Evolutionary conservation across 73 alveolate species (phyloP), one percentile per base, ranked within the genome.

Genomic region (Stentor coeruleus): DNA sequence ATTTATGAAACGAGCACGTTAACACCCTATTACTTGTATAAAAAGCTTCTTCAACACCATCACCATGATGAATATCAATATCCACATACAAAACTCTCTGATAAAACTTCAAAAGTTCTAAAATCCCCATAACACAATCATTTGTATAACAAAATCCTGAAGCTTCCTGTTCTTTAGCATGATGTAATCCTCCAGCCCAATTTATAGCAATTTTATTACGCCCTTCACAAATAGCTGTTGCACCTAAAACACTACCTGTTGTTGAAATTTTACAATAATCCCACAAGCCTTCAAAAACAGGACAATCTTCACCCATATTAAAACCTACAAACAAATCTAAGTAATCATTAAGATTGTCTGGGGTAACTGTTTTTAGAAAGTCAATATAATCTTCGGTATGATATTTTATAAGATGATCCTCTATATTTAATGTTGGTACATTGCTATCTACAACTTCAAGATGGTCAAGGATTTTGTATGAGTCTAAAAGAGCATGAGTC

Each of bases 41-140:
- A 87, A 97, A 97, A 26, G 99, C 99, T 92, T 97, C 99, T 88
- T 97, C 99, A 2, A 97, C 99, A 31, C 99, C 99, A 94, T 97
- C 99, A 33, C 99, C 99, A 90, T 97, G 99, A 85, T 97, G 97
- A 87, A 92, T 87, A 87, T 93, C 98, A 59, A 95, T 95, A 92
- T 95, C 98, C 59, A 94, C 89, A 86, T 97, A 95, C 83, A 95
- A 88, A 33, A 94, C 99, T 83, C 98, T 92, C 81, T 94, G 93
- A 83, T 88, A 87, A 38, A 83, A 79, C 42, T 93, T 94, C 73
- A 95, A 89, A 74, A 97, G 88, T 85, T 96, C 99, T 60, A 97
- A 81, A 40, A 92, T 91, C 2, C 96, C 99, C 38, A 97, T 86
- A 20, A 97, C 99, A 81, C 98, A 95, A 84, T 97, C 99, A 86